Evolutionary conservation across 371 early-diverging fungal genomes (phyloP).

Genomic region (Circinella umbellata): DNA sequence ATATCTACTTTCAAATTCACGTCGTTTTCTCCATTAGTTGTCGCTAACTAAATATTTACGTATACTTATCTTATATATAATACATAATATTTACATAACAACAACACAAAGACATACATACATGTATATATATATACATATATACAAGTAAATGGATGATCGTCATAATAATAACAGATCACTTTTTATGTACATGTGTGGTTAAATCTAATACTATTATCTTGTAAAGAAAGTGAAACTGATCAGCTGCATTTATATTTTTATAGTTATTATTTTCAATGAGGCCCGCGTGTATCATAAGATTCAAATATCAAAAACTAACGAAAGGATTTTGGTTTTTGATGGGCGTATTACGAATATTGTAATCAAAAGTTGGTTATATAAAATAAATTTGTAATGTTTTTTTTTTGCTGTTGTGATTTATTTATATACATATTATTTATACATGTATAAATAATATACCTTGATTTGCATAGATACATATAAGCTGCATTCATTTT

Average conservation of each 20-base stretch:
- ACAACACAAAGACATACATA: no score
- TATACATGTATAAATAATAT: no score
- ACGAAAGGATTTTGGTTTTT: no score
- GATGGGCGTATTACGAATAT: no score
- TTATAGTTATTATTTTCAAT: neutral
- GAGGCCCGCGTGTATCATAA: neutral
- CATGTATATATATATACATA: neutral
- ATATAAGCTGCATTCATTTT: constrained; percentile 3
- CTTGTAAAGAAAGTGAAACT: neutral
- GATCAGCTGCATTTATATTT: constrained; percentile 1
- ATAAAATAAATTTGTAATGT: no score
- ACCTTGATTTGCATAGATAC: neutral
- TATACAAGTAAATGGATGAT: constrained; percentile 9
- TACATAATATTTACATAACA: no score
- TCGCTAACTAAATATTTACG: no score
- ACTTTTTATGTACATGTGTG: no score
- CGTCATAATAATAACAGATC: neutral
- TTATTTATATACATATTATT: no score
- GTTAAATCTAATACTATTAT: neutral
- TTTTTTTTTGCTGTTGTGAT: no score
- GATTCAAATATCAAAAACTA: neutral
- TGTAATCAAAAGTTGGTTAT: no score
- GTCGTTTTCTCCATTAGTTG: neutral
- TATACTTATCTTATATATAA: no score
- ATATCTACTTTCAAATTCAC: neutral